phyloP scores from a whole-genome alignment of 331 rosid genomes.

The Prunus yedoensis region DNA sequence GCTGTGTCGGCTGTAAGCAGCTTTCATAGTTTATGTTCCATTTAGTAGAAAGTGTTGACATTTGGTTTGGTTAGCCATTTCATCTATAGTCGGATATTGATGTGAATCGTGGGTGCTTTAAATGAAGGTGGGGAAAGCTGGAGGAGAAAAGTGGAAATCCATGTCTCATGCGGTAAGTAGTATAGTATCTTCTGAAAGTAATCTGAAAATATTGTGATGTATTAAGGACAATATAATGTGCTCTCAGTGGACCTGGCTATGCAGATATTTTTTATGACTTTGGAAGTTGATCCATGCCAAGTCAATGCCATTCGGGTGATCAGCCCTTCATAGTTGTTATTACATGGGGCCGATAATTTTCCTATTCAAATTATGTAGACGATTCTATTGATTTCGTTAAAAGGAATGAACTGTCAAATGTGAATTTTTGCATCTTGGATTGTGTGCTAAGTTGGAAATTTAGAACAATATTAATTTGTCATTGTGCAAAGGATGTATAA shows the following conservation, averaged over 20 bases:
- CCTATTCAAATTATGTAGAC: too few relatives aligned
- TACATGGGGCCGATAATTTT: neutral
- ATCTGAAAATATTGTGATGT: neutral
- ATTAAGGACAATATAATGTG: neutral
- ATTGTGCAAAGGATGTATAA: slow-evolving; percentile 5
- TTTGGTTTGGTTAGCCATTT: neutral
- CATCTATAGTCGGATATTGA: slow-evolving; percentile 9
- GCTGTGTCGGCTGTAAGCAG: slow-evolving; percentile 40
- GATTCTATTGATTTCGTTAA: neutral
- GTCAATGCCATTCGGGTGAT: neutral
- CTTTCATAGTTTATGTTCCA: neutral
- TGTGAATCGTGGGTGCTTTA: slow-evolving; percentile 14
- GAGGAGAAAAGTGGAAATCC: slow-evolving; percentile 39
- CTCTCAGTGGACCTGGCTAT: slow-evolving; percentile 12
- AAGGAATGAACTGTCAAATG: slow-evolving; percentile 7
- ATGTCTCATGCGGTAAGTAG: slow-evolving; percentile 26
- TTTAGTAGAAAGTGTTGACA: neutral
- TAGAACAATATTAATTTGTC: slow-evolving; percentile 15
- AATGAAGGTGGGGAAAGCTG: slow-evolving; percentile 38
- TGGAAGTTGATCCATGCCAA: neutral
- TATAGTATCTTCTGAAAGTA: neutral
- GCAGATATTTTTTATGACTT: slow-evolving; percentile 13
- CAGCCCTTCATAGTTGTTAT: neutral
- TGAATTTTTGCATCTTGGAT: slow-evolving; percentile 20
- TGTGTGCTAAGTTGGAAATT: slow-evolving; percentile 18